Conservation (phyloP, 352 stramenopile genomes). For the Phytophthora kernoviae region DNA sequence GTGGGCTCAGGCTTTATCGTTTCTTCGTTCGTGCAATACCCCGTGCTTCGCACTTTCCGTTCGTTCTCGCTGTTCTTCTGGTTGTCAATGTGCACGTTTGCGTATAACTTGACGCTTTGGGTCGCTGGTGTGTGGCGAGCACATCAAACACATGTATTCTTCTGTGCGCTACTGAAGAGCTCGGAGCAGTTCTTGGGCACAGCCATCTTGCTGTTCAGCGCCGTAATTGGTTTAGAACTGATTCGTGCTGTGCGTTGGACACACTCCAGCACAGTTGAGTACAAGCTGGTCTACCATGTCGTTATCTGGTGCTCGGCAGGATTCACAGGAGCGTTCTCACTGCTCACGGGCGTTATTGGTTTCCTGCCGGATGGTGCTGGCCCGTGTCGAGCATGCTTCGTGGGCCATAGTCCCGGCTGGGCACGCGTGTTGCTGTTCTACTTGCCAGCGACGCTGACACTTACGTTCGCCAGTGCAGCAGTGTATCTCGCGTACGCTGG, state of each 20-base stretch:
- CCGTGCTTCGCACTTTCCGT: slow-evolving; percentile 51
- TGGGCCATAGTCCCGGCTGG: slow-evolving; percentile 58
- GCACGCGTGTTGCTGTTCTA: slow-evolving; percentile 66
- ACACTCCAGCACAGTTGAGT: slow-evolving; percentile 56
- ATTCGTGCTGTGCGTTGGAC: slow-evolving; percentile 62
- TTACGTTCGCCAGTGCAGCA: slow-evolving; percentile 41
- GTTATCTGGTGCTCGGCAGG: slow-evolving; percentile 56
- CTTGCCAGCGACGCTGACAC: slow-evolving; percentile 45
- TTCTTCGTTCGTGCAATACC: slow-evolving; percentile 69
- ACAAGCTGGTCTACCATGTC: slow-evolving; percentile 60
- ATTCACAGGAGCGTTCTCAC: slow-evolving; percentile 47
- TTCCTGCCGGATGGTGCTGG: slow-evolving; percentile 69
- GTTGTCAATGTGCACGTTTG: slow-evolving; percentile 61
- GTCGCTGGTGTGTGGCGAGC: slow-evolving; percentile 47
- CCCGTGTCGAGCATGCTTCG: slow-evolving; percentile 56
- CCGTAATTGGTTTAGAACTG: slow-evolving; percentile 63
- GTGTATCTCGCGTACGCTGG: slow-evolving; percentile 34
- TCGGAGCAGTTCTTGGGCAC: slow-evolving; percentile 74
- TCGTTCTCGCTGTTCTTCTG: slow-evolving; percentile 70
- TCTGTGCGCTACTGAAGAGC: slow-evolving; percentile 60
- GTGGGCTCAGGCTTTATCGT: slow-evolving; percentile 71
- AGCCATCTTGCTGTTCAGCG: slow-evolving; percentile 63
- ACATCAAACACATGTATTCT: slow-evolving; percentile 41
- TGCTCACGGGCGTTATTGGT: slow-evolving; percentile 66
- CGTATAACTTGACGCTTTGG: slow-evolving; percentile 71